Conservation (phyloP, 2,329 filamentous ascomycete genomes). For the Talaromyces sp. region DNA sequence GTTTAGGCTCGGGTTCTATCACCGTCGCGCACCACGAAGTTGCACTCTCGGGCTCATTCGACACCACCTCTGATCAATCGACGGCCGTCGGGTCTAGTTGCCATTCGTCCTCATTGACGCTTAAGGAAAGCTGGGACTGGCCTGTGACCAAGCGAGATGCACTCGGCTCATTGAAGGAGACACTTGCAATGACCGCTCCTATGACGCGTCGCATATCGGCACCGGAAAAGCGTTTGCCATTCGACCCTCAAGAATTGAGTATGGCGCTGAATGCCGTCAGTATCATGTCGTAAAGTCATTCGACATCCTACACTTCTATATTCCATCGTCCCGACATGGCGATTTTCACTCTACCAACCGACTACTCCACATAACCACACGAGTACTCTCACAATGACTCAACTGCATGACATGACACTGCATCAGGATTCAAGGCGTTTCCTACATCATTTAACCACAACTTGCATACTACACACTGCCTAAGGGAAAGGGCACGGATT, state of each 20-base stretch:
- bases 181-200: conserved; percentile 34
- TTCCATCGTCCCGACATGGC: not conserved
- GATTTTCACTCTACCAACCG: not conserved
- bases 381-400: not conserved
- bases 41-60: conserved; percentile 28
- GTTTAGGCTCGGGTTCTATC: conserved; percentile 22
- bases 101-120: conserved; percentile 36
- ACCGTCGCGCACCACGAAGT: conserved; percentile 28
- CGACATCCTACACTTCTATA: not conserved
- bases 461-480: not conserved
- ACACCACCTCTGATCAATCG: conserved; percentile 37
- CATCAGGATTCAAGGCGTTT: conserved; percentile 5
- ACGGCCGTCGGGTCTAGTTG: conserved; percentile 38
- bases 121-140: conserved; percentile 31
- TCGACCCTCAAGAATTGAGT: conserved; percentile 37
- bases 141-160: conserved; percentile 27
- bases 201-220: conserved; percentile 30
- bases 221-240: conserved; percentile 31
- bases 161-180: conserved; percentile 34
- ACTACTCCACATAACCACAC: not conserved
- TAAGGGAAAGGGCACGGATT: not conserved
- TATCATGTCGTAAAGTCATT: conserved; percentile 28
- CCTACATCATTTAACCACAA: not conserved
- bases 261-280: conserved; percentile 40
- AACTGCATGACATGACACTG: conserved; percentile 7